A percentile compares a stretch with the other conserved stretches of the same genome.
Conservation (phyloP, 495 filamentous ascomycete genomes). For the Annulohypoxylon bovei region DNA sequence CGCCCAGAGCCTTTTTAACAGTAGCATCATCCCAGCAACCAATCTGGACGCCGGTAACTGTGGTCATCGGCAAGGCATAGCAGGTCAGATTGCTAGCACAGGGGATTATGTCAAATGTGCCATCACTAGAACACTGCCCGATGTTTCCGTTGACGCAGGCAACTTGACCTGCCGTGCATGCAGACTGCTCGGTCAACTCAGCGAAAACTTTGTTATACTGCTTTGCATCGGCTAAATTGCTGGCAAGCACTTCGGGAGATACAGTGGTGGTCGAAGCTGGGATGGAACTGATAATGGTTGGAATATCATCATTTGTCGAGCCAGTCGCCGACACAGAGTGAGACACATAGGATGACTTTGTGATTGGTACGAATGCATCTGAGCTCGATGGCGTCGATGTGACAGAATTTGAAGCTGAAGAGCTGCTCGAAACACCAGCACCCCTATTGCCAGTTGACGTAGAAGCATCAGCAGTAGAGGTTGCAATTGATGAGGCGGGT, state of each 20-base stretch:
- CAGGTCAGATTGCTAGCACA: slow-evolving; percentile 48
- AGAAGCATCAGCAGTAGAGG: slow-evolving; percentile 1
- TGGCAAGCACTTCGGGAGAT: slow-evolving; percentile 45
- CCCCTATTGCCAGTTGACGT: neutral
- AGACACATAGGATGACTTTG: slow-evolving; percentile 37
- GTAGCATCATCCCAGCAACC: slow-evolving; percentile 47
- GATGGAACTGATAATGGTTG: slow-evolving; percentile 49
- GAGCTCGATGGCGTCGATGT: slow-evolving; percentile 2
- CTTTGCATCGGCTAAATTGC: slow-evolving; percentile 52
- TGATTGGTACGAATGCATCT: slow-evolving; percentile 19
- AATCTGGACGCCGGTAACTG: slow-evolving; percentile 47
- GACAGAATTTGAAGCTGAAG: neutral
- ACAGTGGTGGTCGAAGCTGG: slow-evolving; percentile 50
- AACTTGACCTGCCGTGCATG: slow-evolving; percentile 50
- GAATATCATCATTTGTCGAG: slow-evolving; percentile 44
- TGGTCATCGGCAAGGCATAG: slow-evolving; percentile 56
- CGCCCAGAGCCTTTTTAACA: slow-evolving; percentile 44
- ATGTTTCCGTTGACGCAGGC: slow-evolving; percentile 54
- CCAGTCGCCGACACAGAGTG: slow-evolving; percentile 44
- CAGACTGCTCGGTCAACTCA: slow-evolving; percentile 49
- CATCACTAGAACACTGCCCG: slow-evolving; percentile 43
- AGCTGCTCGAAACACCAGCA: slow-evolving; percentile 1
- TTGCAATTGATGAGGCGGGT: neutral
- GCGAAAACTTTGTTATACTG: slow-evolving; percentile 51
- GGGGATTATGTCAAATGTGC: slow-evolving; percentile 45